Evolutionary conservation across 371 early-diverging fungal species (phyloP).

Genomic region (Mucor indicus): DNA sequence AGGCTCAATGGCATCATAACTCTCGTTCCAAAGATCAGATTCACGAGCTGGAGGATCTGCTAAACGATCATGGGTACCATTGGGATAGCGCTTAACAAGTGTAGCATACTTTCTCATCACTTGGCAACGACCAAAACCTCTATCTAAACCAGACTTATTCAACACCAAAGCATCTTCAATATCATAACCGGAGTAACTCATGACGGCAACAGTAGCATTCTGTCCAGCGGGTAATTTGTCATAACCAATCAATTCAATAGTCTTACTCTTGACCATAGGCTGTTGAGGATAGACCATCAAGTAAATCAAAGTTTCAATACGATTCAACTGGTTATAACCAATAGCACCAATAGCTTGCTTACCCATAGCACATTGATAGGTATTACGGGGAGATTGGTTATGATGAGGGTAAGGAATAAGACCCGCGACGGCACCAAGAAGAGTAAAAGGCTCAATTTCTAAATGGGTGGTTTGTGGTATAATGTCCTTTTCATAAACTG

Average conservation of each 20-base stretch:
- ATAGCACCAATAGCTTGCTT: conserved; percentile 99
- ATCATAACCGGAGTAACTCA: conserved; percentile 99
- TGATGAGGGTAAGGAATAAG: conserved; percentile 99
- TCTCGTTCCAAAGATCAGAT: conserved; percentile 44
- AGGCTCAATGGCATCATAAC: conserved; percentile 70
- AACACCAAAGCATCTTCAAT: conserved; percentile 99
- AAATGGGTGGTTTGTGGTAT: conserved; percentile 90
- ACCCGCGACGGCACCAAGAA: conserved; percentile 98
- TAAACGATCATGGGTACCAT: conserved; percentile 87
- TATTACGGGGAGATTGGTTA: conserved; percentile 99
- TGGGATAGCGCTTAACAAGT: conserved; percentile 80
- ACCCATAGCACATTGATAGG: conserved; percentile 99
- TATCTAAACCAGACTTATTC: conserved; percentile 96
- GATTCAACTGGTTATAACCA: conserved; percentile 92
- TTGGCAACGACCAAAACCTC: conserved; percentile 98
- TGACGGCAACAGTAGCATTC: conserved; percentile 99
- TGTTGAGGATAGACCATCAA: conserved; percentile 97
- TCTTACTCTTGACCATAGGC: conserved; percentile 98
- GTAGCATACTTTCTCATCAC: conserved; percentile 90
- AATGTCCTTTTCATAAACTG: conserved; percentile 86
- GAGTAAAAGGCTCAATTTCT: conserved; percentile 98
- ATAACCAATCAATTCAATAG: conserved; percentile 97
- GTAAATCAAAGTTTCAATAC: conserved; percentile 97
- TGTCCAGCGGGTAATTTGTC: conserved; percentile 99
- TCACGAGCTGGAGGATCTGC: conserved; percentile 68